Evolutionary conservation across 75 land plant species (phyloP), one percentile per base, ranked within the genome.

Genomic region (Ceratopteris richardii): DNA sequence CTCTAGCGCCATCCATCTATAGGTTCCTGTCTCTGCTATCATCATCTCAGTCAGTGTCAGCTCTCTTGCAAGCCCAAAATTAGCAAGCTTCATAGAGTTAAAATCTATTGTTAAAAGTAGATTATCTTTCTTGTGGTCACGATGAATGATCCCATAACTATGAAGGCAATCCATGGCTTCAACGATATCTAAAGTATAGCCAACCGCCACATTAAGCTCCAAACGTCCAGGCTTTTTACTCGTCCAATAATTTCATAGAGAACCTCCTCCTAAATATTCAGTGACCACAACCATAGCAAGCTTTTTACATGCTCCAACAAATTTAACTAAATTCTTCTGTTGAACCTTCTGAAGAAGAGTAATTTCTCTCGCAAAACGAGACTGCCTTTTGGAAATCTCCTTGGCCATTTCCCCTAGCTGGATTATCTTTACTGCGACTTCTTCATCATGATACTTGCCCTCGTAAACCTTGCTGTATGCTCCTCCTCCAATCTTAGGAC

Each of bases 1-100:
- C 63, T 90, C 96, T 29, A 92, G 96, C 56, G 96, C 95, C 95
- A 89, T 89, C 95, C 95, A 89, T 0, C 95, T 71, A 60, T 90
- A 90, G 11, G 96, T 90, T 46, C 96, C 96, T 44, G 96, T 90
- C 75, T 90, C 96, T 60, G 96, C 96, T 31, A 93, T 90, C 96
- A 87, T 90, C 96, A 90, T 90, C 77, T 90, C 96, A 23, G 88
- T 88, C 24, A 90, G 66, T 43, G 92, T 44, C 69, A 87, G 88
- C 69, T 90, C 96, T 33, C 96, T 72, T 23, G 96, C 96, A 51
- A 87, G 88, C 27, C 96, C 96, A 64, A 90, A 90, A 67, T 90
- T 93, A 31, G 76, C 80, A 44, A 91, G 81, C 67, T 91, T 91
- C 43, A 91, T 66, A 31, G 81, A 70, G 65, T 79, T 91, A 31